Evolutionary conservation across 257 asterid genomes (phyloP), one percentile per base, ranked within the genome.

Genomic region (Euphrasia confusa): DNA sequence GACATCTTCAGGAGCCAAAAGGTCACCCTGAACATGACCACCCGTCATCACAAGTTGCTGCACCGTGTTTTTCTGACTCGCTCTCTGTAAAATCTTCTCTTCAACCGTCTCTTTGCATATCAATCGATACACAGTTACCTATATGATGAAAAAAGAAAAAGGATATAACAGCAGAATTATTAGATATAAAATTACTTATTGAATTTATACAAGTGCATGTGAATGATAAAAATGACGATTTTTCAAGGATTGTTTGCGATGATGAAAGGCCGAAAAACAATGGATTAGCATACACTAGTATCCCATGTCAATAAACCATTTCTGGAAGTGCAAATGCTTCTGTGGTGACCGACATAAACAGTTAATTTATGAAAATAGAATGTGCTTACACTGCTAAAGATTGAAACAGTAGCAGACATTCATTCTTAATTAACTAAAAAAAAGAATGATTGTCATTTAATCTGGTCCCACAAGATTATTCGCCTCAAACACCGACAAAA

Each of bases 31-130:
- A 63, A 92, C 97, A 68, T 92, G 99, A 55, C 97, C 97, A 3
- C 97, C 99, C 0, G 97, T 92, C 99, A 92, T 92, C 71, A 92
- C 99, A 70, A 92, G 97, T 80, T 92, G 95, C 79, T 92, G 99
- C 49, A 92, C 99, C 0, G 95, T 89, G 79, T 74, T 92, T 65
- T 92, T 92, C 86, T 92, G 99, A 75, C 89, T 86, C 35, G 99
- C 99, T 76, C 97, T 84, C 80, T 80, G 93, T 78, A 92, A 72
- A 69, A 92, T 92, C 54, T 92, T 92, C 73, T 92, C 99, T 78
- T 92, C 99, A 9, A 92, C 96, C 0, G 99, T 89, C 80, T 89
- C 97, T 70, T 89, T 89, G 69, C 99, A 89, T 65, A 92, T 87
- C 61, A 92, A 66, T 28, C 99, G 95, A 76, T 92, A 92, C 45